Percentiles rank a stretch among this genome's conserved stretches.
Evolutionary conservation across 495 filamentous ascomycete genomes (phyloP).

Genomic region (Annulohypoxylon maeteangense): DNA sequence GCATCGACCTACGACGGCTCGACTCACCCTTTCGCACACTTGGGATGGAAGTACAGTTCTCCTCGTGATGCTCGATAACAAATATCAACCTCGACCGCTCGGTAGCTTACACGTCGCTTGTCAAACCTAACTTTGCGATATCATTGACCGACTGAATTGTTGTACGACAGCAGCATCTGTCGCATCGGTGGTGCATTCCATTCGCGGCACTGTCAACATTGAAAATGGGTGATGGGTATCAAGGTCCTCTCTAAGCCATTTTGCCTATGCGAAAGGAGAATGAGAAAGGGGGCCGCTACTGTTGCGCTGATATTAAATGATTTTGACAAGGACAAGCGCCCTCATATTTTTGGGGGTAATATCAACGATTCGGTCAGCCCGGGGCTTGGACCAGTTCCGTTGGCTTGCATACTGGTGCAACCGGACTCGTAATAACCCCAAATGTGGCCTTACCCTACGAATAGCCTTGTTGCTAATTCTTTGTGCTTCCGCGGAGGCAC

Average conservation of each 20-base stretch:
- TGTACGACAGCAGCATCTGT: constrained; percentile 8
- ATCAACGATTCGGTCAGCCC: constrained; percentile 15
- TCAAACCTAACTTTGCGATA: constrained; percentile 1
- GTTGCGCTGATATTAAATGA: not conserved
- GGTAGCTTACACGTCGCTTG: not conserved
- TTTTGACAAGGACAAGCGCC: not conserved
- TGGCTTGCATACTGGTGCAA: constrained; percentile 10
- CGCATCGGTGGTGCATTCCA: not conserved
- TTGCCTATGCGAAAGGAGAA: not conserved
- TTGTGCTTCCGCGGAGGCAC: not conserved
- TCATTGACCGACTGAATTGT: constrained; percentile 15
- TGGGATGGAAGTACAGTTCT: constrained; percentile 91
- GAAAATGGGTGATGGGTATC: not conserved
- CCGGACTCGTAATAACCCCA: not conserved
- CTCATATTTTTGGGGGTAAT: constrained; percentile 6
- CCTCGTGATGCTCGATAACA: constrained; percentile 68
- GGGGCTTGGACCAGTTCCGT: constrained; percentile 7
- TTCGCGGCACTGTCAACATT: not conserved
- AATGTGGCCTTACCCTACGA: not conserved
- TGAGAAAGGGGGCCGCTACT: not conserved
- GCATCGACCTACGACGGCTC: constrained; percentile 76
- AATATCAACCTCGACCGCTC: not conserved
- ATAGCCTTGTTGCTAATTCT: not conserved
- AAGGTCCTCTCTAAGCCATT: not conserved
- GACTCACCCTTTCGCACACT: constrained; percentile 77